phyloP scores from a whole-genome alignment of 2,329 filamentous ascomycete species.

The Sporothrix luriei region DNA sequence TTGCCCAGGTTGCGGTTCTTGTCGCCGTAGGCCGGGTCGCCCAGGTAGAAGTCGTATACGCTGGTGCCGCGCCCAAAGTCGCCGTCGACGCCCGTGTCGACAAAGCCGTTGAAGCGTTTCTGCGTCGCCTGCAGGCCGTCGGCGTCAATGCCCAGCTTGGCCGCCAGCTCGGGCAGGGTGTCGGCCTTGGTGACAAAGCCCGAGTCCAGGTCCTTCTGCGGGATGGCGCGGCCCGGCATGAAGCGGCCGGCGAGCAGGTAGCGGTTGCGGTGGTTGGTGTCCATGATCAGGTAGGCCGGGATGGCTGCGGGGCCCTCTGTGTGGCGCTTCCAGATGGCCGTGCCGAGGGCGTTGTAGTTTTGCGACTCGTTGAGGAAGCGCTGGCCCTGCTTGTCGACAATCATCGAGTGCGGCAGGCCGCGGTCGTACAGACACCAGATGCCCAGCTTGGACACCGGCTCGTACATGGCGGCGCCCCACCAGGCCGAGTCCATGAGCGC shows the following conservation, averaged over 20 bases:
- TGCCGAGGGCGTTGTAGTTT: conserved; percentile 41
- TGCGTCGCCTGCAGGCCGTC: conserved; percentile 13
- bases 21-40: conserved; percentile 62
- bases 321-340: conserved; percentile 36
- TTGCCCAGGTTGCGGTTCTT: conserved; percentile 42
- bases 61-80: conserved; percentile 44
- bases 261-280: conserved; percentile 41
- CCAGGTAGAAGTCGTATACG: conserved; percentile 79
- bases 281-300: conserved; percentile 42
- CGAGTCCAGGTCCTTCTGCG: conserved; percentile 35
- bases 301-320: conserved; percentile 21
- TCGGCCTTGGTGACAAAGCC: conserved; percentile 54
- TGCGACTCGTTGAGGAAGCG: conserved; percentile 45
- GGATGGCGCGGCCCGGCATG: conserved; percentile 33
- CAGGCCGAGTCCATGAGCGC: conserved; percentile 44
- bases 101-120: conserved; percentile 25
- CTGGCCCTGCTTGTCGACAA: conserved; percentile 42
- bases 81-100: conserved; percentile 43
- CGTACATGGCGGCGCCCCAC: conserved; percentile 43
- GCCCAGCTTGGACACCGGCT: conserved; percentile 37
- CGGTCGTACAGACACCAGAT: conserved; percentile 41
- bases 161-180: conserved; percentile 34
- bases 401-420: conserved; percentile 42
- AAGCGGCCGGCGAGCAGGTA: conserved; percentile 39
- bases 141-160: conserved; percentile 35